Conservation (phyloP, 805 yeast genomes). For the Zygosaccharomyces pseudorouxii region DNA sequence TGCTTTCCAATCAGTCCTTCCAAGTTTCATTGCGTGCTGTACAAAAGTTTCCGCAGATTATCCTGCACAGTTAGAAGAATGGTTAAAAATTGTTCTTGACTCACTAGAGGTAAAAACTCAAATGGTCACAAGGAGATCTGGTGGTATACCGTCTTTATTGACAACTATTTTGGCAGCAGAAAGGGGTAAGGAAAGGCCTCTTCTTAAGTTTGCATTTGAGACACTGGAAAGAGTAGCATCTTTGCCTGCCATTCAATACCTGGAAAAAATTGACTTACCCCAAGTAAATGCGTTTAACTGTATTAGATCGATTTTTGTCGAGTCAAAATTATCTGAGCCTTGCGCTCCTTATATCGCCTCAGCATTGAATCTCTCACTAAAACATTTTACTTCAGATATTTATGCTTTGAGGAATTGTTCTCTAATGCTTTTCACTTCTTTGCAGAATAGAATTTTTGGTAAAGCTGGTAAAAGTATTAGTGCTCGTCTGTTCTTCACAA, state of each 20-base stretch:
- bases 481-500: conserved; percentile 67
- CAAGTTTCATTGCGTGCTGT: conserved; percentile 69
- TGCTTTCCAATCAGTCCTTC: conserved; percentile 84
- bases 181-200: conserved; percentile 32
- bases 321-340: conserved; percentile 54
- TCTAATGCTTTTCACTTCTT: conserved; percentile 83
- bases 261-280: conserved; percentile 67
- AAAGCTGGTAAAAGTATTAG: conserved; percentile 42
- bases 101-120: conserved; percentile 55
- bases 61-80: conserved; percentile 42
- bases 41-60: conserved; percentile 43
- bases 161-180: conserved; percentile 66
- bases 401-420: conserved; percentile 94
- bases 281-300: conserved; percentile 94
- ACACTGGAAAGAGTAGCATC: conserved; percentile 52
- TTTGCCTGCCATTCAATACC: conserved; percentile 42
- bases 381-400: conserved; percentile 55
- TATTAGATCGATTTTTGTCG: conserved; percentile 67
- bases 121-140: conserved; percentile 81
- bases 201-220: conserved; percentile 49
- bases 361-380: conserved; percentile 57
- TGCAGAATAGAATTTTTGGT: conserved; percentile 79
- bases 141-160: conserved; percentile 80
- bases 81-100: conserved; percentile 57
- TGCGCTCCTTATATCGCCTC: conserved; percentile 50